Evolutionary conservation across 139 green algal species (phyloP), one percentile per base, ranked within the genome.

Genomic region (Chlamydomonas eustigma): DNA sequence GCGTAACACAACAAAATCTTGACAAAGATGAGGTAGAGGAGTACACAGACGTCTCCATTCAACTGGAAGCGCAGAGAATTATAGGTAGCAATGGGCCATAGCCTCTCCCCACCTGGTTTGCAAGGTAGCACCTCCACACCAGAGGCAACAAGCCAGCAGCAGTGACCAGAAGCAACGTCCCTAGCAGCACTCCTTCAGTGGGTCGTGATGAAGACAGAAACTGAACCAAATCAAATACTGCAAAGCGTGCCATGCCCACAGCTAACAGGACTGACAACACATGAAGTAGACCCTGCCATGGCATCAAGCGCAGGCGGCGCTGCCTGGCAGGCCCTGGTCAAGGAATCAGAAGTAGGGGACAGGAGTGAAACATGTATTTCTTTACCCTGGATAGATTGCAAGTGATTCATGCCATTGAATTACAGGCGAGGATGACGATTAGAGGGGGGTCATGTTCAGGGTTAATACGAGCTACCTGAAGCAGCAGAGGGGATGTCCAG

Each of bases 191-290:
- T 1, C 87, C 93, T 79, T 97, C 92, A 2, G 84, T 84, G 1
- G 95, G 95, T 5, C 89, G 88, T 0, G 87, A 71, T 73, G 68
- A 81, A 3, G 83, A 34, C 1, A 80, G 12, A 28, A 78, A 71
- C 68, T 81, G 82, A 39, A 96, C 77, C 0, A 93, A 81, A 67
- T 98, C 94, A 76, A 96, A 97, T 3, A 97, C 71, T 4, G 92
- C 91, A 76, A 95, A 95, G 30, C 95, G 87, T 2, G 88, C 91
- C 0, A 90, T 75, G 2, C 66, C 50, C 28, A 97, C 83, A 2
- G 91, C 78, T 1, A 84, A 8, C 5, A 92, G 18, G 4, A 93
- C 75, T 5, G 52, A 28, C 4, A 78, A 50, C 0, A 81, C 76
- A 69, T 96, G 87, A 30, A 71, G 5, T 25, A 89, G 34, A n/a